A percentile compares a stretch with the other conserved stretches of the same genome.
Evolutionary conservation across 805 yeast species (phyloP).

Genomic region (Yarrowia deformans): DNA sequence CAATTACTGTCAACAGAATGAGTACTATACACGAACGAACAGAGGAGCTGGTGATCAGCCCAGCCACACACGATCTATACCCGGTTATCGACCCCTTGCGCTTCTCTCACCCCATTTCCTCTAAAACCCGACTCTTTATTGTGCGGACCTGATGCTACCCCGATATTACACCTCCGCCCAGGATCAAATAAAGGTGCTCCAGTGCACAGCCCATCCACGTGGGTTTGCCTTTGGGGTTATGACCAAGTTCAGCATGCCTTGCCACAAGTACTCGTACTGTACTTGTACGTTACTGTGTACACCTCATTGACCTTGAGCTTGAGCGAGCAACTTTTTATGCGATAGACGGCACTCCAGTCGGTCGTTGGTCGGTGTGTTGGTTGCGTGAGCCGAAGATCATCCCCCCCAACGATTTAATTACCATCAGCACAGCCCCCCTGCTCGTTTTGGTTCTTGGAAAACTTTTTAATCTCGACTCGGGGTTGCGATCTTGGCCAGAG

Average conservation of each 20-base stretch:
- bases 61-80: no score
- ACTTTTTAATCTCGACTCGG: background rate
- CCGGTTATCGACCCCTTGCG: no score
- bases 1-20: no score
- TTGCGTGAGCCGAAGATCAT: conserved; percentile 2
- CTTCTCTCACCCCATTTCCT: no score
- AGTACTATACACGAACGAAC: no score
- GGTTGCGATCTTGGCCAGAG: background rate
- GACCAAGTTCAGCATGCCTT: background rate
- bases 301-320: background rate
- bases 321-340: background rate
- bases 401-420: background rate
- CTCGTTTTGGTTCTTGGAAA: background rate
- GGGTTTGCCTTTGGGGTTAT: conserved; percentile 5
- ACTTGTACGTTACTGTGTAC: background rate
- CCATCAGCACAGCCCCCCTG: conserved; percentile 8
- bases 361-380: background rate
- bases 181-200: no score
- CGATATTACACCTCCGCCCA: no score
- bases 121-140: no score
- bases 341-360: background rate
- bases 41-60: no score
- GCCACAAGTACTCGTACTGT: background rate
- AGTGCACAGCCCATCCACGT: conserved; percentile 17
- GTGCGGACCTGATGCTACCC: no score